Base-by-base conservation (phyloP, 495 filamentous ascomycete genomes). In the Xylaria curta region DNA sequence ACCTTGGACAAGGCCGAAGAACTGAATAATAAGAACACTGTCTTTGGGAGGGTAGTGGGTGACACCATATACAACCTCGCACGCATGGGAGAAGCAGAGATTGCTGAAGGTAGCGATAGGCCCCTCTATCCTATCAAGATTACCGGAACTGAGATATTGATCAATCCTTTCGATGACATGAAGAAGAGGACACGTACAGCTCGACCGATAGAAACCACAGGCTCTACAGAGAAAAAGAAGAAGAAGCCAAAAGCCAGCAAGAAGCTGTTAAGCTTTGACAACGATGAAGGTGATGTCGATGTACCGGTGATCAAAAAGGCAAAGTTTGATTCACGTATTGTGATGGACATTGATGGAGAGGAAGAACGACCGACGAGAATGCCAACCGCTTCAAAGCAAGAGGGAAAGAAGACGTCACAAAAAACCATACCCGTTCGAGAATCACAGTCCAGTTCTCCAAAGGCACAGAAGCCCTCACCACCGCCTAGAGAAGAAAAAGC, bases 61-160 rank as follows among this genome's bases (percentile, higher is more conserved):
- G 94, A 98, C 69, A 97, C 94, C 66, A 94, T 99, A 61, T 99
- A 94, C 81, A 98, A 97, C 79, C 80, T 99, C 72, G 88, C 96
- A 76, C 93, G 93, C 81, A 97, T 97, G 83, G 94, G 91, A 12
- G 94, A 98, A 76, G 89, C 88, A 8, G 96, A 98, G 78, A 82
- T 95, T 24, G 87, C 89, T 65, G 92, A 93, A 76, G 92, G 90
- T 33, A 88, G 84, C n/a, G 96, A 98, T 70, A 88, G 92, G 73
- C 95, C 95, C 36, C 76, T 97, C 19, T 99, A 97, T 81, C 93
- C 95, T 4, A 87, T 92, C 33, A 94, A 90, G 79, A 89, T 99
- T 66, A 92, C 89, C 0, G 86, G 87, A 3, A 87, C 91, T 51
- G 94, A 98, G 79, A 89, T 99, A 17, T 79, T 98, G 76, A 93